Evolutionary conservation across 805 yeast genomes (phyloP).

Genomic region (Candida wancherniae): DNA sequence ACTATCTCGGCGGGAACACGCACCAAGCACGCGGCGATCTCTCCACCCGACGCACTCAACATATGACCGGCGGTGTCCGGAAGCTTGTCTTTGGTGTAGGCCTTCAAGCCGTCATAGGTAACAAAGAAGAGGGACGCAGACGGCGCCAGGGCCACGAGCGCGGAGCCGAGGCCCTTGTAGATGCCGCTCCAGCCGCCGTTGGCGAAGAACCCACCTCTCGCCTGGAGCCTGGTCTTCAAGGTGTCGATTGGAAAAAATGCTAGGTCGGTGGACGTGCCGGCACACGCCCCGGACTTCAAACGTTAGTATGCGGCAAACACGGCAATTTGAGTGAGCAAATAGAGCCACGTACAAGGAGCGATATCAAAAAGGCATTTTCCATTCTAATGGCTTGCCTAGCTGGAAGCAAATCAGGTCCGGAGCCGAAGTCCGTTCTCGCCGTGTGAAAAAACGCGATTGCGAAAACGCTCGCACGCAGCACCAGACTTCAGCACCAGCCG

Average conservation of each 20-base stretch:
- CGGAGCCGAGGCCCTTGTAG: constrained; percentile 88
- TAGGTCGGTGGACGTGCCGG: constrained; percentile 94
- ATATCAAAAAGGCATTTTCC: constrained; percentile 30
- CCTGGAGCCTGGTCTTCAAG: constrained; percentile 88
- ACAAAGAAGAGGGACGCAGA: constrained; percentile 46
- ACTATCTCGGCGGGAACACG: constrained; percentile 97
- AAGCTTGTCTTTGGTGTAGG: constrained; percentile 29
- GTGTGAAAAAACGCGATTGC: constrained; percentile 2
- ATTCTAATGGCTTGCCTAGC: no score
- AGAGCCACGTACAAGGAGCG: constrained; percentile 32
- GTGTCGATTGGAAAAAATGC: constrained; percentile 97
- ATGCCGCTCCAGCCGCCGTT: constrained; percentile 95
- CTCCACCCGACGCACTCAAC: constrained; percentile 86
- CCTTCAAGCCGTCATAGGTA: constrained; percentile 76
- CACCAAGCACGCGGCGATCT: constrained; percentile 86
- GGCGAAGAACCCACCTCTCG: constrained; percentile 85
- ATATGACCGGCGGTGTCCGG: constrained; percentile 57
- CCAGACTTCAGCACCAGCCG: no score
- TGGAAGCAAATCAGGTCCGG: no score
- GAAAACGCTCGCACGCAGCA: constrained; percentile 1
- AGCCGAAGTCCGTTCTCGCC: no score
- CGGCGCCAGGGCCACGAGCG: constrained; percentile 94
- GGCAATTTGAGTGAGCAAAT: no score
- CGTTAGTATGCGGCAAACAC: no score
- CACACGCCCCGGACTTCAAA: constrained; percentile 78